Evolutionary conservation across 2,329 filamentous ascomycete species (phyloP), one percentile per base, ranked within the genome.

Genomic region (Penicillium italicum): DNA sequence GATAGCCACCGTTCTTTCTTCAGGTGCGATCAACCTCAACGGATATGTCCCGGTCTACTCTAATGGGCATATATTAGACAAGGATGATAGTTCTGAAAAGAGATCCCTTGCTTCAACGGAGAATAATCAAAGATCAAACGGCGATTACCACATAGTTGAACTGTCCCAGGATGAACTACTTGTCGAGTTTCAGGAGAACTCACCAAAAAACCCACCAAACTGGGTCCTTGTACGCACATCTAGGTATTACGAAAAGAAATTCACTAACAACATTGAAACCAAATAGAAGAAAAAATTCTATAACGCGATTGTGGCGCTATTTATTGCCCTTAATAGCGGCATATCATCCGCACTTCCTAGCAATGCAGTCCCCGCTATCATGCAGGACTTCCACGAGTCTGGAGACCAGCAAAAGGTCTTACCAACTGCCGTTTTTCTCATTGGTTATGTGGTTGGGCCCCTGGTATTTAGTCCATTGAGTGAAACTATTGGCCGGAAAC

Each of bases 381-480:
- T 72, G 55, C 56, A 69, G 24, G 61, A 73, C n/a, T 71, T 71
- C 50, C 24, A 64, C 45, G 49, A 66, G 28, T 66, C 63, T 14
- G 67, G 66, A 22, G 45, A 65, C 11, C 56, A 67, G 8, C 70
- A 75, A 47, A 65, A 65, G 33, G 65, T 66, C 30, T 54, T 74
- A 11, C 72, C 72, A 9, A 74, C 72, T 0, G 69, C 72, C 5
- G 64, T 72, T 6, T 75, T 73, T 43, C 61, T 76, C 0, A 66
- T 74, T 18, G 73, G 73, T 2, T 76, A 73, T 53, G 68, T 70
- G 5, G 60, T 78, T 10, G 76, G 75, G 0, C 76, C 76, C 1
- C 55, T 77, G 1, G 53, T 76, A 0, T 77, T 74, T 37, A 76
- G 73, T 5, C 76, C 76, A 0, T 58, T 78, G 2, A 76, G 73